These are phyloP conservation scores for Tillandsia leiboldiana DNA, from an alignment of 176 grass and related monocot genomes.

Conservation along the genomic window DNA sequence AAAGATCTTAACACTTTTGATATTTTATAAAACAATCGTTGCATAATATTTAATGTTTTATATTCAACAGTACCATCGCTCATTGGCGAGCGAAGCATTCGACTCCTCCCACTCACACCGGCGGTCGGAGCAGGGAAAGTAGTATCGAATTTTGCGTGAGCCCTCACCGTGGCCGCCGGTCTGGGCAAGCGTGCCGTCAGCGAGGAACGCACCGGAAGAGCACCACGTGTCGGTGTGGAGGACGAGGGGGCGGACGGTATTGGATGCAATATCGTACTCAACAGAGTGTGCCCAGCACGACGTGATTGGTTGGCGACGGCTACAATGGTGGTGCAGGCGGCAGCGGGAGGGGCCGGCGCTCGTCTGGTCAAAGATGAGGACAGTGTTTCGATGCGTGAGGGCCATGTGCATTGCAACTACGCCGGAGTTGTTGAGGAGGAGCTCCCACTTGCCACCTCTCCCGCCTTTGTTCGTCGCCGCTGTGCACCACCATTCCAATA, in stretches of 20 bases:
- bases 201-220: slow-evolving; percentile 42
- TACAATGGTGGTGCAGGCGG: slow-evolving; percentile 10
- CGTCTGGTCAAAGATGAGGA: slow-evolving; percentile 38
- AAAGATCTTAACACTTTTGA: no score
- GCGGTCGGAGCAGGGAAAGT: slow-evolving; percentile 21
- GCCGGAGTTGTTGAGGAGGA: slow-evolving; percentile 34
- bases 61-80: slow-evolving; percentile 14
- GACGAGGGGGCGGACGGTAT: slow-evolving; percentile 29
- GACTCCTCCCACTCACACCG: slow-evolving; percentile 20
- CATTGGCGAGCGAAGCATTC: background rate
- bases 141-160: slow-evolving; percentile 22
- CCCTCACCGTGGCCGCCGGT: slow-evolving; percentile 32
- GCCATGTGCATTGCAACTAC: slow-evolving; percentile 44
- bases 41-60: no score
- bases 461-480: background rate
- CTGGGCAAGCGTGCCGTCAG: slow-evolving; percentile 24
- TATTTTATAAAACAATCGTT: no score
- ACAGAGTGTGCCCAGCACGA: slow-evolving; percentile 35
- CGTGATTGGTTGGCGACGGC: background rate
- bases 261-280: slow-evolving; percentile 32
- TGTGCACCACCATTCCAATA: slow-evolving; percentile 11
- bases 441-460: slow-evolving; percentile 26
- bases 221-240: slow-evolving; percentile 37
- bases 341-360: slow-evolving; percentile 19
- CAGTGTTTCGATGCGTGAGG: slow-evolving; percentile 34